phyloP scores from a whole-genome alignment of 345 rosid species.

The Melaleuca quinquenervia region DNA sequence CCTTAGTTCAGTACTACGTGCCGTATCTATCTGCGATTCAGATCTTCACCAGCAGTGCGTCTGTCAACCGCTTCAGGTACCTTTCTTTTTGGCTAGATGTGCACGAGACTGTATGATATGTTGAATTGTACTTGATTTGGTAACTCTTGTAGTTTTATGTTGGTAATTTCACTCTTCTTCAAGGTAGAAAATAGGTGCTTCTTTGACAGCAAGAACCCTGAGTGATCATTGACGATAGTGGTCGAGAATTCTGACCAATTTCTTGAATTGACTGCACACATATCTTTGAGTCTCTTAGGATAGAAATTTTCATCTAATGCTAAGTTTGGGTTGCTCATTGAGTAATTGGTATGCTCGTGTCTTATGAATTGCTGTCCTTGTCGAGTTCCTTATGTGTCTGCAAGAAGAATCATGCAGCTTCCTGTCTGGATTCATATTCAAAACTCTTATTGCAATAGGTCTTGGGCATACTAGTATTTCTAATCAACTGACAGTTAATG shows the following conservation, averaged over 20 bases:
- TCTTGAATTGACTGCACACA: not conserved
- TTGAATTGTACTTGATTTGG: not conserved
- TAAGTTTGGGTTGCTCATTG: not conserved
- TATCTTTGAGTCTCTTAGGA: not conserved
- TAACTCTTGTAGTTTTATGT: not conserved
- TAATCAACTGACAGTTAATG: not conserved
- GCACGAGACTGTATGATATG: not conserved
- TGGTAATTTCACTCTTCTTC: not conserved
- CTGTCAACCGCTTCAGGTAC: slow-evolving; percentile 61
- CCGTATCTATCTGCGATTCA: slow-evolving; percentile 97
- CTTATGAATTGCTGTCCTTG: not conserved
- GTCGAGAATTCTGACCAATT: not conserved
- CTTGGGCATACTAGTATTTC: not conserved
- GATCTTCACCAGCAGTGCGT: slow-evolving; percentile 75
- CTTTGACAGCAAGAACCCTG: not conserved
- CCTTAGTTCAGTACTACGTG: slow-evolving; percentile 89
- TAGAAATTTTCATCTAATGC: not conserved
- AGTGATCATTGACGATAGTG: not conserved
- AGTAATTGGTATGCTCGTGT: not conserved
- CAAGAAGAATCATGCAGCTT: not conserved
- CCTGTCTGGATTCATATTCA: not conserved
- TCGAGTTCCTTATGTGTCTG: not conserved
- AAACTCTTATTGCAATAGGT: not conserved
- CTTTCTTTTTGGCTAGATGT: not conserved
- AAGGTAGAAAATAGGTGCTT: not conserved